Percentiles rank a stretch among this genome's conserved stretches.
Conservation (phyloP, 768 basidiomycete species). For the Suillus subaureus region DNA sequence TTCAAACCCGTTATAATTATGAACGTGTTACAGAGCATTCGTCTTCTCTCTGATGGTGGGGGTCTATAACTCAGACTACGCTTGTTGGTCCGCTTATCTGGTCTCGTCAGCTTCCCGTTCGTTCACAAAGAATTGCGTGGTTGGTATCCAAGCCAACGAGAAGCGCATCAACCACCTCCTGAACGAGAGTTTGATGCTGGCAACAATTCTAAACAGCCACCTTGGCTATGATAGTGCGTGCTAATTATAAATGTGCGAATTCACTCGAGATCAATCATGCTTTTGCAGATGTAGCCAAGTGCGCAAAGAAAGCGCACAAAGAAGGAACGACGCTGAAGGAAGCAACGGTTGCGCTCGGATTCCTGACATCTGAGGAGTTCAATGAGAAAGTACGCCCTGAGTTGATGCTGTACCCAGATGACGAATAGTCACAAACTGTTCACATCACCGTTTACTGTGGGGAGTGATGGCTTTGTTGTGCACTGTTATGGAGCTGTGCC, state of each 20-base stretch:
- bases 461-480: neutral
- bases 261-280: constrained; percentile 3
- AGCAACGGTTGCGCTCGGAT: constrained; percentile 86
- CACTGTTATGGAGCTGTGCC: neutral
- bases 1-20: constrained; percentile 99
- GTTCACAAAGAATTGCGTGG: constrained; percentile 96
- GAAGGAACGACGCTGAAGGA: constrained; percentile 97
- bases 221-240: constrained; percentile 95
- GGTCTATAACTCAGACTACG: constrained; percentile 8
- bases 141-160: constrained; percentile 96
- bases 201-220: constrained; percentile 94
- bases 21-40: constrained; percentile 95
- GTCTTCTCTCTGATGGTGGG: constrained; percentile 88
- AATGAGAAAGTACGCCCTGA: constrained; percentile 93
- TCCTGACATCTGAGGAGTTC: constrained; percentile 89
- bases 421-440: constrained; percentile 27
- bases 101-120: constrained; percentile 69
- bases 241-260: constrained; percentile 3
- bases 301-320: constrained; percentile 99
- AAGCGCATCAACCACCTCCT: constrained; percentile 85
- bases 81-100: constrained; percentile 11
- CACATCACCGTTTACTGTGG: neutral
- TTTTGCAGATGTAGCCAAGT: constrained; percentile 89
- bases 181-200: constrained; percentile 97
- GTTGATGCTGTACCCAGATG: constrained; percentile 82